A percentile compares a stretch with the other conserved stretches of the same genome.
These are phyloP conservation scores for Magnaporthiopsis rhizophila DNA, from an alignment of 2,329 filamentous ascomycete genomes.

Conservation along the genomic window DNA sequence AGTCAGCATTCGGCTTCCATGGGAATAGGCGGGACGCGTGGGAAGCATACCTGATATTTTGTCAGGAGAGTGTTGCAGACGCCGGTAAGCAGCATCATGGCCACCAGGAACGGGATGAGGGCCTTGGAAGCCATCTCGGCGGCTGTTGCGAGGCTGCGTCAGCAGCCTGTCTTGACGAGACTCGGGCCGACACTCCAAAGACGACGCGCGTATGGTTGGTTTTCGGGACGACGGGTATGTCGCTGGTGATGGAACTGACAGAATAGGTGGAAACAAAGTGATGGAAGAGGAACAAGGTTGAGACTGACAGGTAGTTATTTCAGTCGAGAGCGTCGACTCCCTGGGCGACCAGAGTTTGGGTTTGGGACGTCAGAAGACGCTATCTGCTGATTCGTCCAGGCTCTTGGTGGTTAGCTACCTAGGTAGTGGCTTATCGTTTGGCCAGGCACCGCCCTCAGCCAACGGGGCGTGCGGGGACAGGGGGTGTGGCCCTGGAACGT, in stretches of 20 bases:
- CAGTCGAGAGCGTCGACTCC: background rate
- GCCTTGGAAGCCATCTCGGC: constrained; percentile 59
- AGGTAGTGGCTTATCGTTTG: background rate
- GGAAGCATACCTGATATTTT: constrained; percentile 72
- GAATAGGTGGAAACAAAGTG: background rate
- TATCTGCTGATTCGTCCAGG: background rate
- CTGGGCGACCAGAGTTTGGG: background rate
- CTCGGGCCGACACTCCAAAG: background rate
- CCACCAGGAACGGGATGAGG: constrained; percentile 76
- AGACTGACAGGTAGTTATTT: background rate
- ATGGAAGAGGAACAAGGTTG: background rate
- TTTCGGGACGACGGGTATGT: background rate
- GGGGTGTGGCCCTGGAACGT: background rate
- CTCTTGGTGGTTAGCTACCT: background rate
- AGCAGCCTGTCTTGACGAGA: background rate
- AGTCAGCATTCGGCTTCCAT: background rate
- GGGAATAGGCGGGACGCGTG: background rate
- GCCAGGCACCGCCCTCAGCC: background rate
- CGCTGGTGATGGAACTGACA: background rate
- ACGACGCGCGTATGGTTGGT: background rate
- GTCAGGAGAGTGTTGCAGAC: constrained; percentile 96
- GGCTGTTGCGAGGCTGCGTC: background rate
- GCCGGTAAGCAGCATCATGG: constrained; percentile 93
- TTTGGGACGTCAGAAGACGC: background rate
- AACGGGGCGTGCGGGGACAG: background rate